phyloP scores from a whole-genome alignment of 2,329 filamentous ascomycete species.

The Pestalotiopsis fici region DNA sequence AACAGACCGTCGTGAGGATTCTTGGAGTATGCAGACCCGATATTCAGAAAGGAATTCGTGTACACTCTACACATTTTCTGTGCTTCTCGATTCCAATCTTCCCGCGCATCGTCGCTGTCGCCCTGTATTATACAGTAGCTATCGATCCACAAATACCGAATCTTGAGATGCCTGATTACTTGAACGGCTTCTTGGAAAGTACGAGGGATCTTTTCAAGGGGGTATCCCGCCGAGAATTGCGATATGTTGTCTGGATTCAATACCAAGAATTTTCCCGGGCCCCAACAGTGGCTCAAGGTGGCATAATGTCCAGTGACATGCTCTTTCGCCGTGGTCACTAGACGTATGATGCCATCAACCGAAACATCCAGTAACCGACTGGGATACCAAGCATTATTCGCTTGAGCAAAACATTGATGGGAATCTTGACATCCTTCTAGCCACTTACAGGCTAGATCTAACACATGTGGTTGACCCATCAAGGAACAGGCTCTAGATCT shows the following conservation, averaged over 20 bases:
- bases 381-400: not conserved
- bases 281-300: not conserved
- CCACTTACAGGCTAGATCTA: not conserved
- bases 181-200: not conserved
- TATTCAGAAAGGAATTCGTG: not conserved
- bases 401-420: not conserved
- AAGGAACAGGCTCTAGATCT: not conserved
- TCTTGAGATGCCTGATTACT: not conserved
- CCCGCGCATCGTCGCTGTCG: not conserved
- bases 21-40: not conserved
- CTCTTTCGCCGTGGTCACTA: not conserved
- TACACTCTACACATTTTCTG: not conserved
- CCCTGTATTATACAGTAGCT: not conserved
- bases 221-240: not conserved
- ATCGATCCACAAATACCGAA: not conserved
- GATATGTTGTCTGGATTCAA: not conserved
- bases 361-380: not conserved
- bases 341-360: not conserved
- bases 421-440: not conserved
- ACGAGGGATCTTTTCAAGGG: not conserved
- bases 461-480: not conserved
- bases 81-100: not conserved
- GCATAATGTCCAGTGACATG: not conserved
- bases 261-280: not conserved
- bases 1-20: not conserved